Base-by-base conservation (phyloP, 2,329 filamentous ascomycete genomes). In the Cercospora janseana region DNA sequence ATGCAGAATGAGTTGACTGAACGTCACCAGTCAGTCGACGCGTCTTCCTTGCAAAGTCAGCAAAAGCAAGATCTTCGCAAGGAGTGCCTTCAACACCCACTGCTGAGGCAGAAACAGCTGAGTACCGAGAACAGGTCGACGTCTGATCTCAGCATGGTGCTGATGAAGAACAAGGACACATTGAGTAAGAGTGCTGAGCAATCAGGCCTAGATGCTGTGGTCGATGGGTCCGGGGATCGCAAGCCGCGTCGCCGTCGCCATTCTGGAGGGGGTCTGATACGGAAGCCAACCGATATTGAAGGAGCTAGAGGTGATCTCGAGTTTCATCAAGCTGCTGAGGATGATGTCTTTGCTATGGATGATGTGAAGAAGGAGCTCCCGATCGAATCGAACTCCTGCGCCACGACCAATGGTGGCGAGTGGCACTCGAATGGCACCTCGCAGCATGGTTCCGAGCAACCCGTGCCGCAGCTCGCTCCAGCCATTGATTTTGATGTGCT, bases 201-300 rank as follows among this genome's bases (percentile, higher is more conserved):
- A n/a, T 54, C 57, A 9, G 57, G 59, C 13, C 54, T 49, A 8
- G 55, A 61, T 26, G 28, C 40, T 21, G 37, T 27, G n/a, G 31
- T 24, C 7, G 20, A 13, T 8, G 31, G n/a, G n/a, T 35, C 27
- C 31, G 46, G 34, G 23, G 38, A 43, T 12, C 45, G 32, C 29
- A 41, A 49, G 35, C 21, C 31, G 23, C 70, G 70, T 46, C 69
- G 79, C 65, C 81, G 91, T 52, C 84, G 92, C 18, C 93, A 94
- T 68, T 96, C 90, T 4, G 91, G 90, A 41, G 88, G 88, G 57
- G 90, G 89, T 4, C 77, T 96, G 20, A 82, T 87, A 51, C 85
- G 87, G 63, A 86, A 88, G 18, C 69, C 72, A 6, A 75, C 80
- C 49, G 87, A 89, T 56, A 85, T 95, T 5, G 76, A 79, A 38